Base-by-base conservation (phyloP, 768 basidiomycete genomes). In the Hypsizygus marmoreus region DNA sequence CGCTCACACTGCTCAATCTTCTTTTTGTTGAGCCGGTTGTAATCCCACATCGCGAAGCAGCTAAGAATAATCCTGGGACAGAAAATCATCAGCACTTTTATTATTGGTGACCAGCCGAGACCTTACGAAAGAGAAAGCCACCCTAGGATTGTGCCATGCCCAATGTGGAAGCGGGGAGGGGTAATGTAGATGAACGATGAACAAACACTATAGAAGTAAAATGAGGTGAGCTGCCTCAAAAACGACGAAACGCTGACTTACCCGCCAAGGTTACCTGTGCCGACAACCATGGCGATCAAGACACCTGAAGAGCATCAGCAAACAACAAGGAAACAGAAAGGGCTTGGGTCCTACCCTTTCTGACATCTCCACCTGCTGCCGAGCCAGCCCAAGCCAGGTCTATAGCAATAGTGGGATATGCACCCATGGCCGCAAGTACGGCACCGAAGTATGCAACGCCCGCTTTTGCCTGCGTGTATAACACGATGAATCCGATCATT, bases 331-430 rank as follows among this genome's bases (percentile, higher is more conserved):
- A 2, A 13, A 14, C 11, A 23, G 6, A 22, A 4, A 14, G 8
- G 19, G 1, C 24, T 26, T 11, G 23, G 12, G 26, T 13, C 41
- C 10, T 69, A 17, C 71, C 82, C 44, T 73, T 70, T 54, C 77
- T 76, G 38, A 76, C 48, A 53, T 80, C 79, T 17, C 82, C 79
- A 17, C 81, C 81, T 0, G 77, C 73, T 42, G 80, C 79, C 6
- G 75, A 75, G 2, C 73, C 70, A 2, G 67, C 74, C 82, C 82
- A 84, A 26, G 80, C 77, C 2, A 84, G 59, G 20, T 59, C 56
- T 14, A 80, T 56, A 1, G 71, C 65, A 40, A 81, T 68, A 5
- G 71, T 73, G 1, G 82, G 77, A 53, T 65, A 82, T 5, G 79
- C 73, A 14, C 81, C 82, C 14, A 69, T 60, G 3, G 79, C 75